phyloP scores from a whole-genome alignment of 73 alveolate genomes.

The Effrenium voratum region DNA sequence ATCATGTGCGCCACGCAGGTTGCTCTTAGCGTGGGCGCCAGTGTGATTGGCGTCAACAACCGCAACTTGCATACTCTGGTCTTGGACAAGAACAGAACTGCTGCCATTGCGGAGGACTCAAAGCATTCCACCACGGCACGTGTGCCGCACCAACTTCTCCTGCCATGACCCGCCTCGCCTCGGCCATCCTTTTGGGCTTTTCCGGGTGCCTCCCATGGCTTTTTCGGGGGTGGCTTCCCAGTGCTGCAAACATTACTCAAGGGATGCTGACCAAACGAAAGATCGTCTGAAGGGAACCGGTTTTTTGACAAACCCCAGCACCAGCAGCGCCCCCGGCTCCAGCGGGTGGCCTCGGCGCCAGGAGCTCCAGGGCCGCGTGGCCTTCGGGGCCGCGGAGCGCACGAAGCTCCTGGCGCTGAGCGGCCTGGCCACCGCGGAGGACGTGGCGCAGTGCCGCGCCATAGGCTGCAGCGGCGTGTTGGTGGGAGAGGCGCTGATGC shows the following conservation, averaged over 20 bases:
- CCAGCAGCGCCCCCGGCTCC: not conserved
- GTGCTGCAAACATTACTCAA: too few relatives aligned
- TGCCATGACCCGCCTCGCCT: too few relatives aligned
- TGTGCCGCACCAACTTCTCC: too few relatives aligned
- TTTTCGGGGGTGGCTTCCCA: too few relatives aligned
- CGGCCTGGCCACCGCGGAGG: constrained; percentile 77
- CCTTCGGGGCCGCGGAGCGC: not conserved
- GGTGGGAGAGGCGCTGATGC: constrained; percentile 92
- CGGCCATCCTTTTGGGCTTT: too few relatives aligned
- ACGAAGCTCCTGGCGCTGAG: constrained; percentile 66
- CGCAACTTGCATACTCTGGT: constrained; percentile 80
- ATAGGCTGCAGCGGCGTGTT: constrained; percentile 81
- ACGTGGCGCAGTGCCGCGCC: constrained; percentile 84
- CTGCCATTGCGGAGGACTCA: constrained; percentile 76
- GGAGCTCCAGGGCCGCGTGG: constrained; percentile 18
- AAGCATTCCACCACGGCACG: too few relatives aligned
- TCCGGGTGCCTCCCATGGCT: not conserved
- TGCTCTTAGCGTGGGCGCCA: constrained; percentile 46
- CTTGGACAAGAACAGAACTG: constrained; percentile 77
- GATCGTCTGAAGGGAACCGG: too few relatives aligned
- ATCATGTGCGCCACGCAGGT: not conserved
- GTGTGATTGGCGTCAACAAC: constrained; percentile 66
- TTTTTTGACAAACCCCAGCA: too few relatives aligned
- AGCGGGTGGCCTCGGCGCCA: not conserved
- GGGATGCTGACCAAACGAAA: too few relatives aligned